These are phyloP conservation scores for Kregervanrija pseudodelftensis DNA, from an alignment of 805 yeast species.

Conservation along the genomic window DNA sequence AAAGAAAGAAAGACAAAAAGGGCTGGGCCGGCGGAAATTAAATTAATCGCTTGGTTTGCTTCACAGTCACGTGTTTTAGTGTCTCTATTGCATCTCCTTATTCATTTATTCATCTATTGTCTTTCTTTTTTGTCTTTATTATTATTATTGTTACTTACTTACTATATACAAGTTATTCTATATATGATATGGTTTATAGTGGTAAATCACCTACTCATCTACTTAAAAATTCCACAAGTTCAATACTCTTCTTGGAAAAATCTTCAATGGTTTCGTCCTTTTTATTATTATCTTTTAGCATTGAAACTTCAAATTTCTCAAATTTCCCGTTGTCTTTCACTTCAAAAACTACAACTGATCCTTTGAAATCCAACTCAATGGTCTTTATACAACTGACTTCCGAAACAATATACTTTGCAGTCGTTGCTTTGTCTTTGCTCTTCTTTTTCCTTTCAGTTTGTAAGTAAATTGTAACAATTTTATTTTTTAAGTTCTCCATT, in stretches of 20 bases:
- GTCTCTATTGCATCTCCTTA: too few relatives aligned
- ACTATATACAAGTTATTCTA: too few relatives aligned
- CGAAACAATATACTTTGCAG: slow-evolving; percentile 7
- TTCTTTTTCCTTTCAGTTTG: slow-evolving; percentile 2
- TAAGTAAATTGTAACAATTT: slow-evolving; percentile 15
- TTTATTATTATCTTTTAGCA: slow-evolving; percentile 13
- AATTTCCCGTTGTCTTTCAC: slow-evolving; percentile 20
- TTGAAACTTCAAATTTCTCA: slow-evolving; percentile 20
- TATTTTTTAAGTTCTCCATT: background rate
- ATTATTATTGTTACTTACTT: too few relatives aligned
- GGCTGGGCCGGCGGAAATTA: too few relatives aligned
- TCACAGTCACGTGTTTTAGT: too few relatives aligned
- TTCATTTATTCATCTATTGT: too few relatives aligned
- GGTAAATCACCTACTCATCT: too few relatives aligned
- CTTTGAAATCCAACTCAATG: slow-evolving; percentile 23
- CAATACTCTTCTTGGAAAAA: slow-evolving; percentile 7
- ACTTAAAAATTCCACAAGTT: slow-evolving; percentile 1
- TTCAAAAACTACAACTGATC: slow-evolving; percentile 20
- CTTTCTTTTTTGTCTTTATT: too few relatives aligned
- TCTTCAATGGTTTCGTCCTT: slow-evolving; percentile 4
- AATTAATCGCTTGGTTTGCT: too few relatives aligned
- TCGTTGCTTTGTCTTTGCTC: too few relatives aligned
- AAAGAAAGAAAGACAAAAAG: too few relatives aligned
- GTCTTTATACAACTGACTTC: slow-evolving; percentile 18
- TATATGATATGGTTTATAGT: too few relatives aligned